Base-by-base conservation (phyloP, 2,329 filamentous ascomycete genomes). In the Colletotrichum lini region DNA sequence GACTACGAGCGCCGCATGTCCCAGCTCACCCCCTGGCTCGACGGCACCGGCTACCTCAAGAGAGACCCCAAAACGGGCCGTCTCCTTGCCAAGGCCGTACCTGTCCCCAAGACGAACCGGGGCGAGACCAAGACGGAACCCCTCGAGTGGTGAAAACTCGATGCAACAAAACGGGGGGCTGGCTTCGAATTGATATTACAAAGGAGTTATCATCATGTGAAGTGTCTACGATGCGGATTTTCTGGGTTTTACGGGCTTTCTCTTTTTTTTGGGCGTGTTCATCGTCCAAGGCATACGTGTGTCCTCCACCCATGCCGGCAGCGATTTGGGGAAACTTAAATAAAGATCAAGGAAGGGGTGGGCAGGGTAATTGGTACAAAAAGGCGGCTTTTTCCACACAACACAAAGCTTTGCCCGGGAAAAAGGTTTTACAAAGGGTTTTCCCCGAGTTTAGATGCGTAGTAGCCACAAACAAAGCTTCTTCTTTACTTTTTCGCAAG, bases 61-160 rank as follows among this genome's bases (percentile, higher is more conserved):
- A 81, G 88, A 58, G 85, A 85, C 76, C 87, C 86, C 53, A 83
- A 85, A 79, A 85, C 84, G 23, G 89, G 89, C 45, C 86, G 84
- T 78, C 79, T 91, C 74, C 84, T 86, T 12, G 88, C 84, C 44
- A 90, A 91, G 83, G 85, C 90, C 23, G 86, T 87, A 13, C 90
- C 94, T 6, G 91, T 98, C 50, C 94, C 95, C 49, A 96, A 91
- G 85, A 98, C 95, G 73, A 98, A 98, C 84, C 86, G 94, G 18
- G 95, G 95, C 1, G 92, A 97, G 82, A 90, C 91, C 77, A 91
- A 95, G 80, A 92, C 87, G 75, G 95, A 98, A 83, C 95, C 95
- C 57, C 85, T 98, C 75, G 95, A 98, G 79, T 98, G 95, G 95
- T 98, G 87, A 83, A 35, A 26, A 26, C 21, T 16, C 23, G 16